Conservation (phyloP, 2,329 filamentous ascomycete genomes). For the Calonectria multiphialidica region DNA sequence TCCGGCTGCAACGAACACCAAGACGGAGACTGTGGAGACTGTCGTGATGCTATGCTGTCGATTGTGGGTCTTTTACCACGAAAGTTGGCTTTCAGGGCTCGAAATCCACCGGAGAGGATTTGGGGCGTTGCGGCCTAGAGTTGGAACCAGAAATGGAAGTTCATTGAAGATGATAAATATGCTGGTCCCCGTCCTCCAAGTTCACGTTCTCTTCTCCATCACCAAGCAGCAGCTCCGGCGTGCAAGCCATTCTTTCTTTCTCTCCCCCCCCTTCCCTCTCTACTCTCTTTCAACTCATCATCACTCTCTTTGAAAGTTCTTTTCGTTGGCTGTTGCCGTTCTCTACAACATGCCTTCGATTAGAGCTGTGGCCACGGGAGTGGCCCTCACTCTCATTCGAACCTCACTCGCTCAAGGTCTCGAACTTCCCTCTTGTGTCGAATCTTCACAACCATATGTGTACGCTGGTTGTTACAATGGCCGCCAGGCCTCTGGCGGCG, state of each 20-base stretch:
- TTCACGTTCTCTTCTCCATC: slow-evolving; percentile 15
- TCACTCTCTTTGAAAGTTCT: slow-evolving; percentile 38
- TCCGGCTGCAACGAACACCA: not conserved
- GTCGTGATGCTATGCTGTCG: not conserved
- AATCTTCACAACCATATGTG: slow-evolving; percentile 60
- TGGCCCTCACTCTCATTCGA: slow-evolving; percentile 53
- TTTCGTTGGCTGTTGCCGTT: slow-evolving; percentile 25
- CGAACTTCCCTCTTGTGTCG: slow-evolving; percentile 58
- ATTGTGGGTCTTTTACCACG: not conserved
- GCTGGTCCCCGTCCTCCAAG: slow-evolving; percentile 16
- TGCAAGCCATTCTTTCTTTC: slow-evolving; percentile 36
- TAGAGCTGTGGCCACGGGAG: slow-evolving; percentile 48
- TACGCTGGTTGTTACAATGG: slow-evolving; percentile 62
- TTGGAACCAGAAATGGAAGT: not conserved
- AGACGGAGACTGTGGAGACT: not conserved
- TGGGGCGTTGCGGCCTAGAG: not conserved
- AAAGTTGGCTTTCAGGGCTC: not conserved
- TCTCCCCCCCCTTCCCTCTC: slow-evolving; percentile 21
- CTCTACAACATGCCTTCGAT: slow-evolving; percentile 36
- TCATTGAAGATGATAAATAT: slow-evolving; percentile 38
- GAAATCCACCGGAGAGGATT: not conserved
- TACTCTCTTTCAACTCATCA: slow-evolving; percentile 10
- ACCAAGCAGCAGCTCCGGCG: slow-evolving; percentile 39
- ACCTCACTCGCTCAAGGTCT: slow-evolving; percentile 55
- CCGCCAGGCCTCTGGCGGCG: slow-evolving; percentile 41